Evolutionary conservation across 257 asterid genomes (phyloP), one percentile per base, ranked within the genome.

Genomic region (Echites panduratus): DNA sequence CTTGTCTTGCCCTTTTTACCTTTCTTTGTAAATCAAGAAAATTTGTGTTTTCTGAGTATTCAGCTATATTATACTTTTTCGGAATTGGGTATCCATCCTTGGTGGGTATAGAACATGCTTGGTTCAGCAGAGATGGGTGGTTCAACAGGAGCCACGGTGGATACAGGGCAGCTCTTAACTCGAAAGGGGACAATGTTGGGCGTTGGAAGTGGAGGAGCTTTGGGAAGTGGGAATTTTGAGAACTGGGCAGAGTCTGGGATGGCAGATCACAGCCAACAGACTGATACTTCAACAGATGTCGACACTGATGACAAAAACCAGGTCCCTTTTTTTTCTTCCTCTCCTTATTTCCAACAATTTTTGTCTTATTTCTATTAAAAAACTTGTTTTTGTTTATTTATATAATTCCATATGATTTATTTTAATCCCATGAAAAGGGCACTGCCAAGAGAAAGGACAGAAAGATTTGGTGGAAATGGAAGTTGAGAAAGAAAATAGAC

Each of bases 121-220:
- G 84, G 91, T 65, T 88, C 96, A 32, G 83, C 75, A 58, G 95
- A 84, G 70, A 79, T 89, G 86, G 89, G 85, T 17, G 89, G 85
- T 17, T 82, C 95, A 72, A 78, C 95, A 47, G 89, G 80, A 63
- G 87, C 81, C 26, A 82, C 73, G 52, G 80, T 69, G 71, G 90
- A 81, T 54, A 75, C 92, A 73, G 88, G 91, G 35, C 86, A 72
- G 74, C 80, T 84, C 73, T 79, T 85, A 73, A 72, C 84, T 32
- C 87, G 74, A 70, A 81, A 82, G 78, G 84, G 74, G 29, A 50
- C 70, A 67, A 79, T 74, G 81, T 72, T 75, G 79, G 84, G 71
- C 29, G 78, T 61, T 56, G 79, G 78, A 17, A 53, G 77, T 50
- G 77, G 80, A 29, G 90, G 80, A 35, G 70, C 78, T 41, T 72